phyloP scores from a whole-genome alignment of 2,329 filamentous ascomycete species.

The Lecanicillium sp. region DNA sequence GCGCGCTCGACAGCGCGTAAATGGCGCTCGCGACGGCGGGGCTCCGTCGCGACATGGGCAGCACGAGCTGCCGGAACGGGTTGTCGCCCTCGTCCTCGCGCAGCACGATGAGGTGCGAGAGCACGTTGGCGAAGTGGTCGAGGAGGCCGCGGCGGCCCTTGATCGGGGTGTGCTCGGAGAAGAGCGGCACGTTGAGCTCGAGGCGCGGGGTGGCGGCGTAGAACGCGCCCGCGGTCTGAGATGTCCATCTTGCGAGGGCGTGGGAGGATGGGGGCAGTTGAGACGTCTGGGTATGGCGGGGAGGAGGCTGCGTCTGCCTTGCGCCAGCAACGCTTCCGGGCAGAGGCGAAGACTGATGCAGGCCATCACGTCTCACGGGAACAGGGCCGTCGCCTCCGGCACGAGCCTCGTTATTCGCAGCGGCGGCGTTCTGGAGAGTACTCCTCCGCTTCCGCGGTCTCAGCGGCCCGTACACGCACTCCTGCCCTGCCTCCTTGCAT shows the following conservation, averaged over 20 bases:
- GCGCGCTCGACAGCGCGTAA: constrained; percentile 76
- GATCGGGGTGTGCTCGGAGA: constrained; percentile 51
- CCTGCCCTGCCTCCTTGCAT: constrained; percentile 42
- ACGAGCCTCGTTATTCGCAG: background rate
- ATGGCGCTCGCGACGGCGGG: constrained; percentile 71
- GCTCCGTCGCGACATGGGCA: constrained; percentile 52
- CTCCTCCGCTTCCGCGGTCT: constrained; percentile 32
- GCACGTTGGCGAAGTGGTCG: constrained; percentile 57
- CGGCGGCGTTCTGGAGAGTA: constrained; percentile 14
- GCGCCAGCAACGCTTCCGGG: too few species aligned
- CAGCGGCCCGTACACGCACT: constrained; percentile 46
- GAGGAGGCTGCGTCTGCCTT: background rate
- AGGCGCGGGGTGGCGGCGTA: constrained; percentile 29
- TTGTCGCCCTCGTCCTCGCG: constrained; percentile 56
- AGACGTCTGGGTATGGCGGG: background rate
- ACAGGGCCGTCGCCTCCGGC: constrained; percentile 16
- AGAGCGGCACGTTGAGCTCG: constrained; percentile 47
- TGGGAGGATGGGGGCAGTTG: background rate
- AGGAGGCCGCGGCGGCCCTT: constrained; percentile 50
- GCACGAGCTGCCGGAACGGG: constrained; percentile 55
- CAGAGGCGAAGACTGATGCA: too few species aligned
- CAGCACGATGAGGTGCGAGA: constrained; percentile 61
- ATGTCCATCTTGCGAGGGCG: background rate
- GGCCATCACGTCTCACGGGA: too few species aligned
- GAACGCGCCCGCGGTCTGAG: constrained; percentile 16